Evolutionary conservation across 2,329 filamentous ascomycete genomes (phyloP), one percentile per base, ranked within the genome.

Genomic region (Rhinocladiella similis): DNA sequence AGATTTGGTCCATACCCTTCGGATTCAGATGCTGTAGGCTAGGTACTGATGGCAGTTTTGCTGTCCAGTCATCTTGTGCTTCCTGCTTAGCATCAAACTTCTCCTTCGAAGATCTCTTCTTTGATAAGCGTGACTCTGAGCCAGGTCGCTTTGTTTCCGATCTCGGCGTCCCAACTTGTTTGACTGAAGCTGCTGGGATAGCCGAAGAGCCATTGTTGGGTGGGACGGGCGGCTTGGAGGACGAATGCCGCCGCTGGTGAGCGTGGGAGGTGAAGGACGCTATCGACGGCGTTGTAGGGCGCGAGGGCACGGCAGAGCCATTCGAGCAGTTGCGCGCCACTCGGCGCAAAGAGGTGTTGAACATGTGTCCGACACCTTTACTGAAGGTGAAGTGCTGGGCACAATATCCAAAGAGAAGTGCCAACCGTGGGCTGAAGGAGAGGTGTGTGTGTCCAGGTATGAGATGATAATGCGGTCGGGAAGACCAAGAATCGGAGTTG

Each of bases 21-120:
- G 75, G 75, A 63, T 77, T 75, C 55, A 76, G 65, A 65, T 79
- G 74, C 61, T 77, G 73, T 39, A 77, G 77, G 18, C 75, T 78
- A 41, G 77, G 77, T 27, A 79, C 77, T 56, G 75, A 77, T 13
- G 77, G 77, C 20, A 79, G 67, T 58, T 75, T 76, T 53, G 59
- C 60, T n/a, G 63, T 63, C 63, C 63, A 66, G 54, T 63, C 59
- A 39, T 61, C 57, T 46, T 74, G 67, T 62, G 71, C 57, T 56
- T 74, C 70, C 53, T 64, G 69, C 63, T 73, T 73, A 13, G 65
- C 65, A 50, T 61, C 61, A 35, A 54, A 29, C 46, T 59, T 59
- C 42, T 57, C 59, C 36, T 60, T 62, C n/a, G 59, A 51, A 33
- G 38, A 35, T 35, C 59, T 61, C 35, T 59, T 60, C 61, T 61